Evolutionary conservation across 805 yeast genomes (phyloP).

Genomic region (Yamadazyma nakazawae): DNA sequence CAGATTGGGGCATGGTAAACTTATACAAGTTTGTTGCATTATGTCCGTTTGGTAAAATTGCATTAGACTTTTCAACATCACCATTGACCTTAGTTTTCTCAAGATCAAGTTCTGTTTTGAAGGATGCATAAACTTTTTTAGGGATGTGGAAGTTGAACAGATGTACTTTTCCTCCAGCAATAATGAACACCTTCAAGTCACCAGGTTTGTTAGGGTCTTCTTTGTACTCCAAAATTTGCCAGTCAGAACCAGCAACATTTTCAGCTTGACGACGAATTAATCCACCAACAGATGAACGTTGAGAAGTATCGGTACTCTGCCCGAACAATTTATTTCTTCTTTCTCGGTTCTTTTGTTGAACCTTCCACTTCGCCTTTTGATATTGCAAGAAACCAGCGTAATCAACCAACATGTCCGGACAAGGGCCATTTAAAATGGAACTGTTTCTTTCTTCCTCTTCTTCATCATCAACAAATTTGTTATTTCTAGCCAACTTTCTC

Average conservation of each 20-base stretch:
- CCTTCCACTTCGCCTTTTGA: slow-evolving; percentile 85
- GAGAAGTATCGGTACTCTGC: slow-evolving; percentile 46
- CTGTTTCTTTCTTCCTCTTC: slow-evolving; percentile 50
- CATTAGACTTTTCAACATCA: slow-evolving; percentile 54
- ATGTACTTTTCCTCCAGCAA: slow-evolving; percentile 71
- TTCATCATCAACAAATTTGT: slow-evolving; percentile 20
- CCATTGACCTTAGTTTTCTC: slow-evolving; percentile 43
- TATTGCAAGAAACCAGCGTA: slow-evolving; percentile 66
- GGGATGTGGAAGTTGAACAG: slow-evolving; percentile 71
- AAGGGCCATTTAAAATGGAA: slow-evolving; percentile 45
- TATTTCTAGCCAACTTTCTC: slow-evolving; percentile 29
- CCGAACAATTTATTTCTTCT: slow-evolving; percentile 83
- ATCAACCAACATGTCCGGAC: slow-evolving; percentile 67
- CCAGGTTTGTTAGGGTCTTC: slow-evolving; percentile 59
- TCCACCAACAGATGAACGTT: slow-evolving; percentile 59
- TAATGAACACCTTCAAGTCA: slow-evolving; percentile 67
- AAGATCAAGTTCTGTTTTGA: slow-evolving; percentile 48
- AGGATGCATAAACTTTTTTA: slow-evolving; percentile 66
- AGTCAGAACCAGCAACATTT: slow-evolving; percentile 66
- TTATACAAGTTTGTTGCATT: slow-evolving; percentile 53
- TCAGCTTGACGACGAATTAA: slow-evolving; percentile 79
- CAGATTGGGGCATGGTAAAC: slow-evolving; percentile 64
- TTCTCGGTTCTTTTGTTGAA: slow-evolving; percentile 66
- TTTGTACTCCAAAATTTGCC: slow-evolving; percentile 82
- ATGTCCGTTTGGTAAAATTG: slow-evolving; percentile 69